These are phyloP conservation scores for Lachancea quebecensis DNA, from an alignment of 805 yeast species.

Conservation along the genomic window DNA sequence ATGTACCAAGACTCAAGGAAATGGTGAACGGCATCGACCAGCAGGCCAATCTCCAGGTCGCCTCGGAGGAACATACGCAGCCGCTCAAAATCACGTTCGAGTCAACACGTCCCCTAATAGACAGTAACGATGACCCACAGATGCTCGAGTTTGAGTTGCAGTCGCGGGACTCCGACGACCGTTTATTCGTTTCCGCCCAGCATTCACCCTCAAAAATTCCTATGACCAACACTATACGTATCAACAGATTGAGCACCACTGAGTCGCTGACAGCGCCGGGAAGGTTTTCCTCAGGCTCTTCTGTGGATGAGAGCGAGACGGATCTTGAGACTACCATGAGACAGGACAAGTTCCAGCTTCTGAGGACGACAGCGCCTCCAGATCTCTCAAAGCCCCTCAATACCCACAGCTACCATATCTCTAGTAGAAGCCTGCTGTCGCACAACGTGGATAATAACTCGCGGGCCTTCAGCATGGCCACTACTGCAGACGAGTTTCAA, in stretches of 20 bases:
- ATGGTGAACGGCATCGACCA: constrained; percentile 12
- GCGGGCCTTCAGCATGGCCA: constrained; percentile 21
- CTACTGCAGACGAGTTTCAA: constrained; percentile 22
- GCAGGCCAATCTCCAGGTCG: neutral
- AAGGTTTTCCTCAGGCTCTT: constrained; percentile 24
- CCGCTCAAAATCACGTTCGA: constrained; percentile 15
- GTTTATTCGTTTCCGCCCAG: constrained; percentile 3
- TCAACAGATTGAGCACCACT: constrained; percentile 16
- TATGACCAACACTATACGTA: constrained; percentile 19
- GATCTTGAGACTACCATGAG: constrained; percentile 17
- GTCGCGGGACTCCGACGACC: constrained; percentile 8
- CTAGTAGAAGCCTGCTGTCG: constrained; percentile 3
- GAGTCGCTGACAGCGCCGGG: constrained; percentile 9
- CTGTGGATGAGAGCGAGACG: constrained; percentile 18
- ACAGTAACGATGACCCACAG: constrained; percentile 1
- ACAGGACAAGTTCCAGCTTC: constrained; percentile 14
- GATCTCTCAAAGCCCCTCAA: neutral
- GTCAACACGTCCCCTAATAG: constrained; percentile 20
- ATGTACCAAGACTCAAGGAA: constrained; percentile 13
- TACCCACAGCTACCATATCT: constrained; percentile 5
- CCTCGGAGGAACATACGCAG: neutral
- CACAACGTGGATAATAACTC: constrained; percentile 12
- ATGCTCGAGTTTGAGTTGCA: constrained; percentile 10
- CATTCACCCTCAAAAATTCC: constrained; percentile 26
- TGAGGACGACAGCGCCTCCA: constrained; percentile 8